Conservation (phyloP, 2,329 filamentous ascomycete genomes). For the Ophiostoma novo-ulmi region DNA sequence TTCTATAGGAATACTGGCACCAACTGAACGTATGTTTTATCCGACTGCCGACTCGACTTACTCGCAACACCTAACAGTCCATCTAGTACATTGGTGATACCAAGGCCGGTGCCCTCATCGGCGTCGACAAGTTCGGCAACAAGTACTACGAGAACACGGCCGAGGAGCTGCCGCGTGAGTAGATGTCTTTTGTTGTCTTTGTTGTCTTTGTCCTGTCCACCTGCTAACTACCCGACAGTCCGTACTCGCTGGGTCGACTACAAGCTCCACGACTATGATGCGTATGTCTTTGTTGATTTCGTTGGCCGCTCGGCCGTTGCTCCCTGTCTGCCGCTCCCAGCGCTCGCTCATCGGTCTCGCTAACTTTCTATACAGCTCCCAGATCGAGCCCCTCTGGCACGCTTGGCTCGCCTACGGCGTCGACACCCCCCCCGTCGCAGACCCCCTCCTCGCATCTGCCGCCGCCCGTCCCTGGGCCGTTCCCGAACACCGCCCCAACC, state of each 20-base stretch:
- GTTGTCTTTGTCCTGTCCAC: neutral
- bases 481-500: conserved; percentile 63
- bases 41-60: neutral
- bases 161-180: conserved; percentile 83
- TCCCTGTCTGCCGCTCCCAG: neutral
- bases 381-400: conserved; percentile 96
- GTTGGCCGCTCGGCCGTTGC: neutral
- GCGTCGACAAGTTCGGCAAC: conserved; percentile 86
- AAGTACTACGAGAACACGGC: conserved; percentile 95
- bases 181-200: neutral
- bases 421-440: conserved; percentile 75
- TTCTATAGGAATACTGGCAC: conserved; percentile 76
- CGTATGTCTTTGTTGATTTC: conserved; percentile 45
- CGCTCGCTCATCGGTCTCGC: neutral
- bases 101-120: conserved; percentile 84
- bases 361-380: conserved; percentile 47
- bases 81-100: conserved; percentile 69
- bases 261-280: conserved; percentile 77
- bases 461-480: conserved; percentile 66
- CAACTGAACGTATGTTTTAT: conserved; percentile 84
- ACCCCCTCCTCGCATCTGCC: conserved; percentile 59
- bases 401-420: conserved; percentile 94
- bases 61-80: neutral
- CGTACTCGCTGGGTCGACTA: conserved; percentile 98
- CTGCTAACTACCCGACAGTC: conserved; percentile 48